Evolutionary conservation across 352 stramenopile genomes (phyloP), one percentile per base, ranked within the genome.

Genomic region (Phytophthora chlamydospora): DNA sequence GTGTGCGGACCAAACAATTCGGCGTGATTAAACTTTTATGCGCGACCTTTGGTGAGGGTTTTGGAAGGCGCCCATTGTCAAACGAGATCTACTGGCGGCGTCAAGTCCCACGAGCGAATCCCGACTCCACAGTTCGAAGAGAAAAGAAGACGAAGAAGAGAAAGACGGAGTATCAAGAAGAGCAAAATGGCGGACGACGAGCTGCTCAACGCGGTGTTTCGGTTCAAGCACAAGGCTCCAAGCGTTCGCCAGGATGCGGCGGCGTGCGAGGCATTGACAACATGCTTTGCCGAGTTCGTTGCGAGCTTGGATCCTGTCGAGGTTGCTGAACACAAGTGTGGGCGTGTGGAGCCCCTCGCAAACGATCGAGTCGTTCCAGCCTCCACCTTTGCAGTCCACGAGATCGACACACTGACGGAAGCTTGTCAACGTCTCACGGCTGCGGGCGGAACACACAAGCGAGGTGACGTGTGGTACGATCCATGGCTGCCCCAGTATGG

Each of bases 401-500:
- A 83, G 48, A 19, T 74, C 2, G 24, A 72, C 1, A 41, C 31
- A 6, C 39, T 83, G 6, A 35, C 62, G 32, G 39, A 65, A 32
- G 58, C 64, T 19, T 42, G 14, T 48, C 46, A 17, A 35, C 39
- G 49, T 32, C 59, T 75, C 2, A 24, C 39, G 33, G 9, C 46
- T 24, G 3, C 34, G 10, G 16, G 17, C 33, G 50, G n/a, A 10
- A 44, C n/a, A 27, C 16, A 41, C 21, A 44, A 56, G 2, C 42
- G 66, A 10, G 75, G 68, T 6, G 59, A 80, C 10, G 45, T 75
- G 24, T 69, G 69, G 59, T 59, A 72, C 11, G 45, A 71, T 9
- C 54, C 58, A 14, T 90, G 80, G 80, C 59, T 85, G 24, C 76
- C 78, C 1, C 29, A 60, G 53, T 90, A 87, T 52, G 76, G 70